Evolutionary conservation across 2,329 filamentous ascomycete species (phyloP).

Genomic region (Aspergillus intermedius): DNA sequence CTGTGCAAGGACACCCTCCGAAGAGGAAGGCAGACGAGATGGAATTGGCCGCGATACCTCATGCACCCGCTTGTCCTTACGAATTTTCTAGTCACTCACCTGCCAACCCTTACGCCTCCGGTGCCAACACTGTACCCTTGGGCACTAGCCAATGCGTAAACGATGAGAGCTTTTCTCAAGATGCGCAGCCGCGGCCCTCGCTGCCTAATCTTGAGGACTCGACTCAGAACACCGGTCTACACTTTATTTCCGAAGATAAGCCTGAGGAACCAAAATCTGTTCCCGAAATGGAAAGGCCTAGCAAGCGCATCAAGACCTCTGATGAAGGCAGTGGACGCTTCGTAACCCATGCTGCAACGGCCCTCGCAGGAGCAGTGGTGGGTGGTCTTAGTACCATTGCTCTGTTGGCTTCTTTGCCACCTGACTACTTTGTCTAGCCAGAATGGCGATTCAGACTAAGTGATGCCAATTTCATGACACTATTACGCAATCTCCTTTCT

Average conservation of each 20-base stretch:
- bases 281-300: conserved; percentile 14
- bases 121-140: not conserved
- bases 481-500: conserved; percentile 1
- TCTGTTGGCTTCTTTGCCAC: conserved; percentile 36
- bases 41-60: conserved; percentile 6
- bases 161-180: conserved; percentile 10
- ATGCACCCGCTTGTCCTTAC: not conserved
- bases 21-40: conserved; percentile 30
- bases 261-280: conserved; percentile 8
- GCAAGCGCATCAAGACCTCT: conserved; percentile 23
- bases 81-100: too few relatives aligned
- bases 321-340: conserved; percentile 13
- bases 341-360: conserved; percentile 33
- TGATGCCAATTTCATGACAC: not conserved
- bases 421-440: conserved; percentile 35
- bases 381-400: conserved; percentile 38
- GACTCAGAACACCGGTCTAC: conserved; percentile 10
- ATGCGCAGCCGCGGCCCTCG: conserved; percentile 20
- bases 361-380: conserved; percentile 34
- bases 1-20: conserved; percentile 1
- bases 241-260: conserved; percentile 2
- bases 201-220: conserved; percentile 7
- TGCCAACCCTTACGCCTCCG: not conserved
- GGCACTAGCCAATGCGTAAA: not conserved
- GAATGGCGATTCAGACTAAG: not conserved